phyloP scores from a whole-genome alignment of 148 eudicot species.

The Rhododendron mucronatum region DNA sequence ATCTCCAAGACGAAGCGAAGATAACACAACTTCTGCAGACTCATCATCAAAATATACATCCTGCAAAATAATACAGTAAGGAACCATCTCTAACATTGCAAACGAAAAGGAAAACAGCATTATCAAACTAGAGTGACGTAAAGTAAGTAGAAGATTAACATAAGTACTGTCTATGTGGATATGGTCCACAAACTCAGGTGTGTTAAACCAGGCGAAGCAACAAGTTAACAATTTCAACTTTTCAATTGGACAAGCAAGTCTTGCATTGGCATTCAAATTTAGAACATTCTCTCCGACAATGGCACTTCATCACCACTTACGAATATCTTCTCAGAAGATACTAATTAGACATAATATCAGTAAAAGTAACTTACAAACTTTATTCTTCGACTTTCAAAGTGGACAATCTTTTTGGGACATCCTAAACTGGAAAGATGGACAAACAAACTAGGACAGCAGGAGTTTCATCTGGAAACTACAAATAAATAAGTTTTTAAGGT shows the following conservation, averaged over 20 bases:
- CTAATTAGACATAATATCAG: background rate
- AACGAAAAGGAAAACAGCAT: background rate
- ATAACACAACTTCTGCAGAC: slow-evolving; percentile 95
- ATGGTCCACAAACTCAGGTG: background rate
- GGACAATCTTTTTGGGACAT: background rate
- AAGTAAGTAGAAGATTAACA: background rate
- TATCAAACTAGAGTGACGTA: background rate
- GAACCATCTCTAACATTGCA: background rate
- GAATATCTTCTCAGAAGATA: background rate
- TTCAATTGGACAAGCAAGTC: background rate
- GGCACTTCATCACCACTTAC: background rate
- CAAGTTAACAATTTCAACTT: background rate
- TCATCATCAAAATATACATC: slow-evolving; percentile 97
- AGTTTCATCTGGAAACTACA: background rate
- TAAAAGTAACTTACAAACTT: background rate
- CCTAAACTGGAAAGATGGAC: background rate
- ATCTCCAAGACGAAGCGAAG: slow-evolving; percentile 89
- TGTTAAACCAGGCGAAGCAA: background rate
- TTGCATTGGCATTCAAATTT: background rate
- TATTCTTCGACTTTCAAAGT: background rate
- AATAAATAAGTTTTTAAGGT: background rate
- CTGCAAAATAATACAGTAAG: slow-evolving; percentile 34
- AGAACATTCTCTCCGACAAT: background rate
- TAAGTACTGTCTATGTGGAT: background rate
- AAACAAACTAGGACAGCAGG: background rate